Base-by-base conservation (phyloP, 306 rosid genomes). In the Lathyrus tuberosus region DNA sequence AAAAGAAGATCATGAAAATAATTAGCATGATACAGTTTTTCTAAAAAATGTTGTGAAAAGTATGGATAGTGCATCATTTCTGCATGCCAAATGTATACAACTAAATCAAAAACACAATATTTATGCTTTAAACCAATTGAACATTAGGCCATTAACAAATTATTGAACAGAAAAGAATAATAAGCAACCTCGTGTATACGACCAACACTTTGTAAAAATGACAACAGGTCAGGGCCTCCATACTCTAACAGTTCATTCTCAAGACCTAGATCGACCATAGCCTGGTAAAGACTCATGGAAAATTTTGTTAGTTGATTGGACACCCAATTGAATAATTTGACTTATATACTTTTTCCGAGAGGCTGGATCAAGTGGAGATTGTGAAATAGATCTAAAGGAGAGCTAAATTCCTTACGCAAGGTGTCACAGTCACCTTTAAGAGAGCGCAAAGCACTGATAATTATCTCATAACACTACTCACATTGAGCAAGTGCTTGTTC, bases 281-380 rank as follows among this genome's bases (percentile, higher is more conserved):
- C 90, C 70, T 82, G 86, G 78, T 94, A 94, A 65, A 94, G 84
- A 83, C 82, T 89, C 88, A 1, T 86, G 99, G 83, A 94, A 94
- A 69, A 91, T 65, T 84, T 81, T 88, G 80, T 94, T 97, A 17
- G 96, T 84, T 13, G 97, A 94, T 74, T 91, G 97, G 71, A 94
- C 89, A 69, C 97, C 95, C 72, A 94, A 95, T 80, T 91, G 97
- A 69, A 91, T 95, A 75, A 91, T 89, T 91, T 94, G 99, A 76
- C 85, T 72, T 59, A 89, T 91, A 81, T 85, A 91, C 81, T 82
- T 89, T 60, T 81, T 91, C 65, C 85, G 81, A 53, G 96, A 91
- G 52, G 87, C 86, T 62, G 74, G 89, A 86, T 91, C 97, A 75
- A 91, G 95, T 69, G 80, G 69, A 42, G 87, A 82, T 70, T 73